Conservation (phyloP, 768 basidiomycete genomes). For the Kwoniella sp. region DNA sequence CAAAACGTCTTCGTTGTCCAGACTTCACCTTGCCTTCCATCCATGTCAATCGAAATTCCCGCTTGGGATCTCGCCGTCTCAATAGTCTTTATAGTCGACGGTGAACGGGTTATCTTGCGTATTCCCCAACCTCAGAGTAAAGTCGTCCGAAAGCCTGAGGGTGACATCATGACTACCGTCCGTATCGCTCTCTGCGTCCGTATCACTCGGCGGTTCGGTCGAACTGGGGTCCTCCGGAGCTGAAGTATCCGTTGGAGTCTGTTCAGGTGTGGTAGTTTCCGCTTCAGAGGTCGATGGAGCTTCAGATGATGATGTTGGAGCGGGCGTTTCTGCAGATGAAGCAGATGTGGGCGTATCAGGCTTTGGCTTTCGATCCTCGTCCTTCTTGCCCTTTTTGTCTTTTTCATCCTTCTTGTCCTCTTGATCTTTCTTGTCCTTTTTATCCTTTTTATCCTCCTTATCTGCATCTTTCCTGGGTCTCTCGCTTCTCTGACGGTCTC, state of each 20-base stretch:
- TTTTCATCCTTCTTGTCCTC: not conserved
- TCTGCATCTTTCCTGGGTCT: not conserved
- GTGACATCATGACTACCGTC: not conserved
- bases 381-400: not conserved
- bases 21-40: too few relatives aligned
- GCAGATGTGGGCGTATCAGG: not conserved
- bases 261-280: slow-evolving; percentile 1
- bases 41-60: too few relatives aligned
- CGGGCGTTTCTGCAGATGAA: not conserved
- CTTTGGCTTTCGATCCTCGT: not conserved
- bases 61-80: too few relatives aligned
- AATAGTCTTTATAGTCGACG: not conserved
- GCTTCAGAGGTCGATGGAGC: not conserved
- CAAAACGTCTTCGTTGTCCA: too few relatives aligned
- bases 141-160: not conserved
- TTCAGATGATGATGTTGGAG: not conserved
- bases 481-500: not conserved
- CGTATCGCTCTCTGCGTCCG: not conserved
- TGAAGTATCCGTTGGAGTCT: not conserved
- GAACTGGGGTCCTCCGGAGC: not conserved
- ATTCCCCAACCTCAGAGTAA: not conserved
- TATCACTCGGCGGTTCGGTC: slow-evolving; percentile 6
- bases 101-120: not conserved
- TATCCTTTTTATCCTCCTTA: not conserved
- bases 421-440: not conserved